Evolutionary conservation across 495 filamentous ascomycete species (phyloP).

Genomic region (Coniosporium apollinis): DNA sequence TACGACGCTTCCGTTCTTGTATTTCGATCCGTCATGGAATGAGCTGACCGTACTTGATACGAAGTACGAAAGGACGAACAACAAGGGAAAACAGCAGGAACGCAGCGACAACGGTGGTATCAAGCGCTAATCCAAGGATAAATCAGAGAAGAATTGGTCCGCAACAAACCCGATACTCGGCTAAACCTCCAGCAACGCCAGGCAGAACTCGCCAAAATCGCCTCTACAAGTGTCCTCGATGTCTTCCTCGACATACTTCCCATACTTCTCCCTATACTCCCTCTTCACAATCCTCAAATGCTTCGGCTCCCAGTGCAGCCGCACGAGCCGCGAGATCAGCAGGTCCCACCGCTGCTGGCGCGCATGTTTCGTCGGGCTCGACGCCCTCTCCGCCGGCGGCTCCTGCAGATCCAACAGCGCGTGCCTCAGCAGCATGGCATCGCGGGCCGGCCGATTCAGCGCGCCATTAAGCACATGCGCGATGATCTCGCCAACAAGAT

Average conservation of each 20-base stretch:
- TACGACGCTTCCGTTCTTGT: too few relatives aligned
- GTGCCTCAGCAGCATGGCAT: constrained; percentile 87
- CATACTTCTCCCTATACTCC: constrained; percentile 23
- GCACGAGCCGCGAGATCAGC: constrained; percentile 22
- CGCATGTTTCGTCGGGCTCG: constrained; percentile 1
- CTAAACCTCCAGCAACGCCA: constrained; percentile 4
- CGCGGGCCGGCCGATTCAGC: constrained; percentile 86
- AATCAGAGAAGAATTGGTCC: too few relatives aligned
- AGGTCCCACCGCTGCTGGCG: constrained; percentile 20
- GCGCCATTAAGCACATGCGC: constrained; percentile 94
- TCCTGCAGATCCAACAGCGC: constrained; percentile 41
- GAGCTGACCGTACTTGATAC: too few relatives aligned
- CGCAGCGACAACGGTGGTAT: too few relatives aligned
- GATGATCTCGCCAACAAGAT: constrained; percentile 84
- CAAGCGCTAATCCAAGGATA: too few relatives aligned
- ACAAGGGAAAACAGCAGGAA: too few relatives aligned
- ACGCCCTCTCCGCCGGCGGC: not conserved
- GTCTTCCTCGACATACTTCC: constrained; percentile 18
- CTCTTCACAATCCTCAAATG: constrained; percentile 21
- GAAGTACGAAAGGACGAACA: too few relatives aligned
- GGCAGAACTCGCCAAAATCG: constrained; percentile 20
- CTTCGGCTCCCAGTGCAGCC: constrained; percentile 25
- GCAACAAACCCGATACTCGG: too few relatives aligned
- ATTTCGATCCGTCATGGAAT: too few relatives aligned
- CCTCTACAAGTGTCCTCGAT: constrained; percentile 20